Evolutionary conservation across 2,329 filamentous ascomycete genomes (phyloP).

Genomic region (Gyromitra esculenta): DNA sequence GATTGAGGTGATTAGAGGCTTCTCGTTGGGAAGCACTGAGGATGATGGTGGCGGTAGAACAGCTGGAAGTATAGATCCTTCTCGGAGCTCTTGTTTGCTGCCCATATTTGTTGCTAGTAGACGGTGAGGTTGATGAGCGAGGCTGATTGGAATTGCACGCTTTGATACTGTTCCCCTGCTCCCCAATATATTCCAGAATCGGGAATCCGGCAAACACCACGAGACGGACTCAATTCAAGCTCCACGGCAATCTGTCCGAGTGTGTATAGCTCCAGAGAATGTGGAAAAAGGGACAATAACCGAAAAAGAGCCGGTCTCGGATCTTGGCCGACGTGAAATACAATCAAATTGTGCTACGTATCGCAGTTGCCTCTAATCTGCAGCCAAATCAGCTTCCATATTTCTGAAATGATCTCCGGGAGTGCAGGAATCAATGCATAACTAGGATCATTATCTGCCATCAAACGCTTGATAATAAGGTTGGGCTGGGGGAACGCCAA

Average conservation of each 20-base stretch:
- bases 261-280: background rate
- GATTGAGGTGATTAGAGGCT: constrained; percentile 16
- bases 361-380: background rate
- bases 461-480: background rate
- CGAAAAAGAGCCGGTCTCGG: background rate
- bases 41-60: constrained; percentile 24
- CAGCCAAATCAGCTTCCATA: background rate
- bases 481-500: background rate
- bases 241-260: constrained; percentile 1
- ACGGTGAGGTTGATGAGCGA: background rate
- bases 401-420: background rate
- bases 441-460: background rate
- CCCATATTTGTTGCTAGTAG: constrained; percentile 6
- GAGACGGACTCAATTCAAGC: background rate
- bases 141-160: background rate
- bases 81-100: constrained; percentile 4
- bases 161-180: background rate
- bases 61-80: constrained; percentile 32
- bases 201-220: background rate
- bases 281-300: background rate
- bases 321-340: constrained; percentile 4
- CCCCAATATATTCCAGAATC: background rate
- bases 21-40: constrained; percentile 18
- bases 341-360: background rate
- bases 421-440: background rate